A percentile compares a stretch with the other conserved stretches of the same genome.
Evolutionary conservation across 768 basidiomycete genomes (phyloP).

Genomic region (Hypholoma fasciculare): DNA sequence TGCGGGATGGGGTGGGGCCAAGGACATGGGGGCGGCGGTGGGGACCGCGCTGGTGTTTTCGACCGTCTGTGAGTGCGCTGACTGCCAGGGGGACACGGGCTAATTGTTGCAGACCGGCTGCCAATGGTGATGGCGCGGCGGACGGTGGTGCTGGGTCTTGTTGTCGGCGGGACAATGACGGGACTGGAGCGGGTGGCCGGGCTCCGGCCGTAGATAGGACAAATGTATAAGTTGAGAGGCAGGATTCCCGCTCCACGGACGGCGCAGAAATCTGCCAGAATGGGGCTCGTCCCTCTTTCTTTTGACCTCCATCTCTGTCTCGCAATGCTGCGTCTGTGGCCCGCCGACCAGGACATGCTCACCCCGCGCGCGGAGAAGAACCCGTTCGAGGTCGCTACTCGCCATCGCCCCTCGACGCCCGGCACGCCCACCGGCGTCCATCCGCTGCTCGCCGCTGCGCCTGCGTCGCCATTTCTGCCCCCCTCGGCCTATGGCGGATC

Average conservation of each 20-base stretch:
- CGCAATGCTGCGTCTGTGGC: slow-evolving; percentile 72
- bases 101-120: slow-evolving; percentile 49
- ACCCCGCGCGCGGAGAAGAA: slow-evolving; percentile 63
- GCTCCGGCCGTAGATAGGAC: slow-evolving; percentile 17
- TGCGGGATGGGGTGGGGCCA: slow-evolving; percentile 38
- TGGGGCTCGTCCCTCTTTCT: slow-evolving; percentile 7
- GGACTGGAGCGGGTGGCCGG: slow-evolving; percentile 37
- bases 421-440: slow-evolving; percentile 35
- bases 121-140: slow-evolving; percentile 49
- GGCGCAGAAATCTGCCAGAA: slow-evolving; percentile 15
- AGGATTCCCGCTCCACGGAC: slow-evolving; percentile 6
- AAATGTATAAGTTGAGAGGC: slow-evolving; percentile 15
- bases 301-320: slow-evolving; percentile 6
- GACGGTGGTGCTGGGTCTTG: slow-evolving; percentile 53
- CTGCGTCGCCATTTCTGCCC: slow-evolving; percentile 23
- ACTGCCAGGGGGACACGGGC: neutral
- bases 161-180: slow-evolving; percentile 56
- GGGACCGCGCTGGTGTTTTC: slow-evolving; percentile 64
- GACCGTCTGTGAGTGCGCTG: slow-evolving; percentile 42
- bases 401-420: slow-evolving; percentile 13
- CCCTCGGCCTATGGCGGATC: slow-evolving; percentile 37
- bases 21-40: slow-evolving; percentile 60
- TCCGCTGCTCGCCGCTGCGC: slow-evolving; percentile 33
- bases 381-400: slow-evolving; percentile 54
- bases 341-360: slow-evolving; percentile 40